phyloP scores from a whole-genome alignment of 169 alveolate genomes.

The Plasmodium coatneyi region DNA sequence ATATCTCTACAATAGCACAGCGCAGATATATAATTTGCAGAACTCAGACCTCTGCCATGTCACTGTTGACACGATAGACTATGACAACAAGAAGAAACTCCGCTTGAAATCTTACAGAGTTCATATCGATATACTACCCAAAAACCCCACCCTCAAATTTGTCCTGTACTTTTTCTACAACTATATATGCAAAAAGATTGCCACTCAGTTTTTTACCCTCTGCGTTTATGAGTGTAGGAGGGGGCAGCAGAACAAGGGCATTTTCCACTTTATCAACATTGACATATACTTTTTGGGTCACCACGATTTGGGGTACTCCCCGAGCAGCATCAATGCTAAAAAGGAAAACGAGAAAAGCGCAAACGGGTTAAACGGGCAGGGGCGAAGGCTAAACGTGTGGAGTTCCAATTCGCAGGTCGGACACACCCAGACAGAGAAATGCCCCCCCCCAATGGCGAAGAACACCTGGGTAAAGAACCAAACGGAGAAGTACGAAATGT shows the following conservation, averaged over 20 bases:
- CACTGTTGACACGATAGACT: conserved; percentile 63
- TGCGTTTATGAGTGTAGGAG: conserved; percentile 63
- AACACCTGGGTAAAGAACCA: background rate
- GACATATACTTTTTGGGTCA: conserved; percentile 45
- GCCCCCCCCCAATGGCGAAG: background rate
- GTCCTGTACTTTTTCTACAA: conserved; percentile 53
- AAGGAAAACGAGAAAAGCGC: background rate
- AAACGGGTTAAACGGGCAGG: background rate
- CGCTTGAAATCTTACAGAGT: conserved; percentile 36
- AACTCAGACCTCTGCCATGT: conserved; percentile 39
- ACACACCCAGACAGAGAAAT: background rate
- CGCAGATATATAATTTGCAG: conserved; percentile 49
- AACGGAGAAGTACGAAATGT: conserved; percentile 14
- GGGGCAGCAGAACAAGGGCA: conserved; percentile 19
- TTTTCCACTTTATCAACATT: conserved; percentile 54
- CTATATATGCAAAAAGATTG: conserved; percentile 66
- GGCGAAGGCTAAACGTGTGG: background rate
- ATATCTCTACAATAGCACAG: conserved; percentile 17
- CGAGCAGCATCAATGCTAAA: background rate
- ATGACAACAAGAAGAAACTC: conserved; percentile 10
- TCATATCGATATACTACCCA: conserved; percentile 55
- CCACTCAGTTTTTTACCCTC: conserved; percentile 38
- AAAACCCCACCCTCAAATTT: conserved; percentile 35
- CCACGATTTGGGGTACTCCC: background rate
- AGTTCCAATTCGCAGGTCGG: background rate